Base-by-base conservation (phyloP, 2,329 filamentous ascomycete genomes). In the Thelonectria blattea region DNA sequence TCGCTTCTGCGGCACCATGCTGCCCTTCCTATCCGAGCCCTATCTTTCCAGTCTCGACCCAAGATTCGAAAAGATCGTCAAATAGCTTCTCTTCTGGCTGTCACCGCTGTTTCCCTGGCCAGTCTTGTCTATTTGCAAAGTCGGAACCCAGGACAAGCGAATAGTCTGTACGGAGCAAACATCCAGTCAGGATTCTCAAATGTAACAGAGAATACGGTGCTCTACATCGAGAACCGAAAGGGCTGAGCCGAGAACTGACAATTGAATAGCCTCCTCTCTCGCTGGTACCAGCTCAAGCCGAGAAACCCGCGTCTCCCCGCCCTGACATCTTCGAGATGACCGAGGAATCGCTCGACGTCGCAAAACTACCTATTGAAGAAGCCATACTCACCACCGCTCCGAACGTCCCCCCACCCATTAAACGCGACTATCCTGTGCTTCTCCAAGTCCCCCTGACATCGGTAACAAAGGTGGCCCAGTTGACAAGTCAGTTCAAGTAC, bases 401-500 rank as follows among this genome's bases (percentile, higher is more conserved):
- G n/a, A 41, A 41, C n/a, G n/a, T 41, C 14, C 39, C 39, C 11
- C 39, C 39, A n/a, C 39, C 39, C 5, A 41, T 41, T n/a, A n/a
- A 14, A 18, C 39, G 39, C 7, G 39, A 41, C 39, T 41, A 41
- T 41, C n/a, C 39, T 4, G 39, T 41, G 15, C n/a, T 41, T 3
- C 39, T 41, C 14, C 39, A 41, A n/a, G 39, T 41, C n/a, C 39
- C 39, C 6, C 17, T 41, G 39, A 41, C 39, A 3, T 62, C 61
- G 2, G 53, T 51, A 2, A 63, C 59, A 5, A 62, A 62, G 12
- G 12, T 63, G 3, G 61, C 59, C 5, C 61, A 63, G 43, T 17
- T 63, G 10, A 63, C 61, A 4, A 63, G 47, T 18, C 54, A 59
- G 55, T 62, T 62, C 24, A 62, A 63, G 32, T 63, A 62, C 12